phyloP scores from a whole-genome alignment of 2,329 filamentous ascomycete genomes.

The Xylariaceae sp. region DNA sequence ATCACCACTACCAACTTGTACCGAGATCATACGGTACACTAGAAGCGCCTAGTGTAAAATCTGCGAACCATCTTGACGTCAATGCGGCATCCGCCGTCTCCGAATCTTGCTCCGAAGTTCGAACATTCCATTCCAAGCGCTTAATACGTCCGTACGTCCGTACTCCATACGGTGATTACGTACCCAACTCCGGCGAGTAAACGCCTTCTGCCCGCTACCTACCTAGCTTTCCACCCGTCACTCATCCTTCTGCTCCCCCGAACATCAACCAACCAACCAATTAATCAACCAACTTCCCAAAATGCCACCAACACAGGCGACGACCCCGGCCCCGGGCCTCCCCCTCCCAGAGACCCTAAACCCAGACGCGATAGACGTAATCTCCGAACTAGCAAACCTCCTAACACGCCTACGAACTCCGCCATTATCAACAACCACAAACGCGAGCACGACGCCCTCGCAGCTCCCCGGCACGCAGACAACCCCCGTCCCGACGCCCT shows the following conservation, averaged over 20 bases:
- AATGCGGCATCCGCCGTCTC: no score
- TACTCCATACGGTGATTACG: no score
- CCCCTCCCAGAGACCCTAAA: constrained; percentile 61
- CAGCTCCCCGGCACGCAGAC: constrained; percentile 30
- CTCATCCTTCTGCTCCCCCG: neutral
- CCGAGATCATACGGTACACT: no score
- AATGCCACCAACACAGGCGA: constrained; percentile 23
- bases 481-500: constrained; percentile 27
- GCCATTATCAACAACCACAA: constrained; percentile 12
- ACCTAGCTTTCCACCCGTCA: neutral
- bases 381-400: constrained; percentile 75
- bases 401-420: constrained; percentile 65
- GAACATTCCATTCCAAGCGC: no score
- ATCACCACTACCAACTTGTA: no score
- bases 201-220: neutral
- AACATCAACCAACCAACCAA: neutral
- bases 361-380: constrained; percentile 78
- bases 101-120: no score
- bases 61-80: no score
- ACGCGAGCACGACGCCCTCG: constrained; percentile 19
- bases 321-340: constrained; percentile 40
- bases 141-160: no score
- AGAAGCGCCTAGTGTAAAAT: no score
- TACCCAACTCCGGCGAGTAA: no score
- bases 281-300: neutral